Base-by-base conservation (phyloP, 306 rosid species). In the Canavalia gladiata region DNA sequence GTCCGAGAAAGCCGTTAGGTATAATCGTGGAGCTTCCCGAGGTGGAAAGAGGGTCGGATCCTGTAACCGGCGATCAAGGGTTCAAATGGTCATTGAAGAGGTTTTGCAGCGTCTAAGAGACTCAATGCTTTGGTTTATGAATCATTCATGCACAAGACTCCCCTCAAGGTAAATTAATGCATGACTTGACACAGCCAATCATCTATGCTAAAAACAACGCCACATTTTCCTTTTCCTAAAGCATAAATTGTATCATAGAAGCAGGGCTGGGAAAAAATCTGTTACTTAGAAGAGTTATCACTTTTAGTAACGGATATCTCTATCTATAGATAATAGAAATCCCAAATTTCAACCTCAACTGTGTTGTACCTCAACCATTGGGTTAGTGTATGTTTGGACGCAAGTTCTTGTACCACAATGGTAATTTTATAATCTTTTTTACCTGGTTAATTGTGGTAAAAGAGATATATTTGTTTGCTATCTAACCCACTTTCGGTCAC, bases 1-100 rank as follows among this genome's bases (percentile, higher is more conserved):
- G 87, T 43, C 90, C 72, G 31, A 82, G 88, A 30, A 85, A 72
- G 88, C 74, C 79, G 4, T 57, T 79, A n/a, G 72, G 25, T 4
- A 7, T 88, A 46, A 47, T 52, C 0, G 72, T 76, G 10, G 88
- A 71, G 42, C 35, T 45, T 29, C 39, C 77, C 0, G 62, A 3
- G 25, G 42, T 52, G 11, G 78, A 39, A 13, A 33, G 45, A 41
- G 71, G 18, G 33, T 57, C 58, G 33, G 76, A 50, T 76, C 64
- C n/a, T 41, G 64, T 42, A 52, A 52, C 81, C 18, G 73, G 54
- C 8, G 68, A 55, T 1, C 8, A 28, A 42, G 74, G 68, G 50
- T 35, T 37, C 7, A 79, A 68, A 41, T 2, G 8, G 37, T 35
- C 84, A 34, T 41, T 81, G 76, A 56, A 85, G 75, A 83, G 81